Percentiles rank a stretch among this genome's conserved stretches.
Conservation (phyloP, 495 filamentous ascomycete species). For the Trichoderma reesei region DNA sequence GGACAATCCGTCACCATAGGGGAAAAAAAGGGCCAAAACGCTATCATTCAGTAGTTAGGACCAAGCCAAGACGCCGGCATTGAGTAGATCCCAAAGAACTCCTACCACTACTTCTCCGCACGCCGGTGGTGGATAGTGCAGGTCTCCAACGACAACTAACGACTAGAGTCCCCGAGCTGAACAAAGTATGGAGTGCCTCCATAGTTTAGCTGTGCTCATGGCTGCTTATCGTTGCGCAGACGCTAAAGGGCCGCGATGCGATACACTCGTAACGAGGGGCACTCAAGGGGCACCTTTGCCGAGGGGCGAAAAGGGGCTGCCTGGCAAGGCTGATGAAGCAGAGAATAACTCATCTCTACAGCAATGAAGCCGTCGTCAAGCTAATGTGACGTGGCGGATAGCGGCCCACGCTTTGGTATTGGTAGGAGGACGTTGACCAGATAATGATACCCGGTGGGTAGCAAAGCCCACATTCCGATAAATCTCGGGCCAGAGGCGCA, state of each 20-base stretch:
- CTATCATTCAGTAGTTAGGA: background rate
- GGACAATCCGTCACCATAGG: background rate
- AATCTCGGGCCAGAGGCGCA: background rate
- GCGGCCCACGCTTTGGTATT: background rate
- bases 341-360: background rate
- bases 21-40: no score
- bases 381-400: background rate
- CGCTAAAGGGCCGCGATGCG: background rate
- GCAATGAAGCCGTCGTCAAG: background rate
- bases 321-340: conserved; percentile 1
- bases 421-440: background rate
- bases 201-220: background rate
- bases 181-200: background rate
- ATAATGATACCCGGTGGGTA: background rate
- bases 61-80: no score
- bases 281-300: background rate
- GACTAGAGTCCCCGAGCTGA: background rate
- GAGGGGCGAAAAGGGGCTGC: conserved; percentile 7
- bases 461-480: background rate
- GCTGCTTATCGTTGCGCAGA: background rate
- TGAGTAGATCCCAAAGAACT: background rate
- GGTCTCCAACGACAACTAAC: background rate
- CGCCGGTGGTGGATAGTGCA: background rate
- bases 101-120: background rate
- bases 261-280: background rate